These are phyloP conservation scores for Salicornia ramosissima DNA, from an alignment of 148 eudicot species.

Conservation along the genomic window DNA sequence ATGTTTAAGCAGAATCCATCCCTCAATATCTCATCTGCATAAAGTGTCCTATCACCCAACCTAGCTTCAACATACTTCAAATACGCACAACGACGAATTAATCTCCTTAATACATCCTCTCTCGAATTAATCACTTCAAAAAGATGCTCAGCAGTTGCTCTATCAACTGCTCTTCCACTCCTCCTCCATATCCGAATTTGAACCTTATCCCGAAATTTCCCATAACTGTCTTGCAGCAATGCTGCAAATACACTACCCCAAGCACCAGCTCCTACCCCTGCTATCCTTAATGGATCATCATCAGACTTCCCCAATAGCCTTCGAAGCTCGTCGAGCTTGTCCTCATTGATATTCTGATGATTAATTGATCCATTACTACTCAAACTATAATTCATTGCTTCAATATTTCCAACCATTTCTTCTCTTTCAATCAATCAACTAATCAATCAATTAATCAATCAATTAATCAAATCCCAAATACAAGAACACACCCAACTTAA, in stretches of 20 bases:
- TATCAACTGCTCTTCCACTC: conserved; percentile 51
- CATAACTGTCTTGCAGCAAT: conserved; percentile 56
- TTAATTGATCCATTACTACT: conserved; percentile 33
- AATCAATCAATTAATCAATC: conserved; percentile 8
- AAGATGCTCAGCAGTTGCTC: conserved; percentile 49
- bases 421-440: neutral
- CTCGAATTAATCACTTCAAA: conserved; percentile 60
- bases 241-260: conserved; percentile 68
- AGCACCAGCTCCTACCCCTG: conserved; percentile 61
- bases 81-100: conserved; percentile 50
- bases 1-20: conserved; percentile 63
- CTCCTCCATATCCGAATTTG: conserved; percentile 63
- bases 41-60: conserved; percentile 55
- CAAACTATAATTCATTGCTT: conserved; percentile 19
- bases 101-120: conserved; percentile 53
- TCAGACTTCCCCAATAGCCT: conserved; percentile 38
- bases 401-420: conserved; percentile 43
- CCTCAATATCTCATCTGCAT: conserved; percentile 58
- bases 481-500: neutral
- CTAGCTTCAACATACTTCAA: conserved; percentile 56
- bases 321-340: conserved; percentile 50
- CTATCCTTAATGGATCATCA: conserved; percentile 45
- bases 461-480: neutral
- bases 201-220: conserved; percentile 49
- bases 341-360: conserved; percentile 36